Evolutionary conservation across 2,329 filamentous ascomycete species (phyloP), one percentile per base, ranked within the genome.

Genomic region (Scolecobasidium constrictum): DNA sequence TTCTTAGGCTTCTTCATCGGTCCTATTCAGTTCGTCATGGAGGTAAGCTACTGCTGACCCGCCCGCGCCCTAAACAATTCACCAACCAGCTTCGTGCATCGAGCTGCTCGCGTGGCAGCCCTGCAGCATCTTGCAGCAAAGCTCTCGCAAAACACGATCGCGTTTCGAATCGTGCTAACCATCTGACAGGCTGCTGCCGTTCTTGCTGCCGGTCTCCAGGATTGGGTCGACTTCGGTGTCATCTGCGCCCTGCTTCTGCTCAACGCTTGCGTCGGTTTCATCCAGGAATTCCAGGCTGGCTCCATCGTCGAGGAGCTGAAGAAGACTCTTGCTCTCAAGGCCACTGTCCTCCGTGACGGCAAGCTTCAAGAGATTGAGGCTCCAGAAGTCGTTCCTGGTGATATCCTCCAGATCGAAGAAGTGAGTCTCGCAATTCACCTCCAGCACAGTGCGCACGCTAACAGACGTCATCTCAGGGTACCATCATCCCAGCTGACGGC

Each of bases 221-320:
- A 92, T 56, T 94, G 86, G 86, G 83, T 94, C 50, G 86, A 94
- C 69, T 90, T 94, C 57, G 86, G 85, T 72, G 86, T 94, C 57
- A 94, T 94, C 53, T 86, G 82, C 63, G 86, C 69, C 57, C 36
- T 45, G 18, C 21, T 39, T 19, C 16, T 21, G 20, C 81, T 94
- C 50, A 94, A 94, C 68, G 86, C 86, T 34, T 68, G 66, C 50
- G 86, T 94, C 49, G 86, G 86, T 66, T 94, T 93, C 65, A 70
- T 88, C 47, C 86, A 94, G 63, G 86, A 94, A 67, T 93, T 75
- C 65, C 85, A 93, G 65, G 86, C 86, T 48, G 86, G 84, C 59
- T 88, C 83, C 44, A 92, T 93, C 50, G 86, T 94, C 65, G 85
- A 90, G 38, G 85, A 92, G 61, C 67, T 94, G 56, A 93, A 93